Evolutionary conservation across 2,329 filamentous ascomycete genomes (phyloP).

Genomic region (Gaeumannomyces tritici): DNA sequence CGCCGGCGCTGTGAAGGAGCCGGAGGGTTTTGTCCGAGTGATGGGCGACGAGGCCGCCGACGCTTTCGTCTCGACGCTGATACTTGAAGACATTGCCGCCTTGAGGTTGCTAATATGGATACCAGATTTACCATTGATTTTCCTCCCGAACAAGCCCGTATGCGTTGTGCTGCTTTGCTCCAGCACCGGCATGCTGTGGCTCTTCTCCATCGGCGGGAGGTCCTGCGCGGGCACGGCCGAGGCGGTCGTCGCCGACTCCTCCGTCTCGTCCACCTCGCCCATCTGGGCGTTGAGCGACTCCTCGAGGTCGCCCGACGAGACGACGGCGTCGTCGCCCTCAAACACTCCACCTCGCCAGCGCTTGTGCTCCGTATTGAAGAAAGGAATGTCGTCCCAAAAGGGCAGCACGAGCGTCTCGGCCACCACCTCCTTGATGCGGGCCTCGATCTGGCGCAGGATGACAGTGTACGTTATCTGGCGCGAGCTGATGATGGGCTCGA

Average conservation of each 20-base stretch:
- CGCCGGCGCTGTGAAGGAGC: conserved; percentile 52
- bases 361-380: conserved; percentile 72
- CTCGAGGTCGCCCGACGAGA: conserved; percentile 24
- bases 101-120: conserved; percentile 14
- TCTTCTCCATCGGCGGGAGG: conserved; percentile 44
- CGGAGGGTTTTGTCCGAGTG: conserved; percentile 48
- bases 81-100: conserved; percentile 27
- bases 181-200: conserved; percentile 35
- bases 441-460: conserved; percentile 89
- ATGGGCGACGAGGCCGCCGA: conserved; percentile 21
- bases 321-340: conserved; percentile 41
- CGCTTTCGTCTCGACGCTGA: conserved; percentile 34
- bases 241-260: conserved; percentile 15
- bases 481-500: conserved; percentile 91
- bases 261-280: conserved; percentile 38
- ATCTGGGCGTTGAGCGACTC: conserved; percentile 27
- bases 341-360: conserved; percentile 80
- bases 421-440: conserved; percentile 85
- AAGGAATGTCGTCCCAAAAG: conserved; percentile 94
- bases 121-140: conserved; percentile 25
- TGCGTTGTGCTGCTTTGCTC: conserved; percentile 20
- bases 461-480: conserved; percentile 92
- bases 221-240: conserved; percentile 20
- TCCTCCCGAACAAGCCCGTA: conserved; percentile 41
- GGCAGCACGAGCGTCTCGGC: conserved; percentile 85